Base-by-base conservation (phyloP, 805 yeast genomes). In the Jamesozyma lodderae region DNA sequence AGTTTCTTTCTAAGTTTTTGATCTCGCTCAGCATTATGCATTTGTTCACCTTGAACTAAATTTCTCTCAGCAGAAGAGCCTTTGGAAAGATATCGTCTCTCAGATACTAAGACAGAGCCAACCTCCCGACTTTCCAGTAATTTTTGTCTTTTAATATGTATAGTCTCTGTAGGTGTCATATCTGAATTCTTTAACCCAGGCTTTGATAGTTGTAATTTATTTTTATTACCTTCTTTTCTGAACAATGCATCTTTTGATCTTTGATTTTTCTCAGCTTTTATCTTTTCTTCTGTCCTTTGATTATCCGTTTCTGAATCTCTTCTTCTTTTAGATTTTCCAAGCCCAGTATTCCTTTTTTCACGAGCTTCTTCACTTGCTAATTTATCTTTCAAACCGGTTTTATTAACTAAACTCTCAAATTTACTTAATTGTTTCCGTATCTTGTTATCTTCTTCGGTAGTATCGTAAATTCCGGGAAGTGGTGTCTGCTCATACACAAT, bases 401-500 rank as follows among this genome's bases (percentile, higher is more conserved):
- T 53, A 2, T 65, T 58, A 0, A 77, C 75, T 4, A 52, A 48
- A 6, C 50, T 55, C 38, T 69, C 72, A 57, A 75, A 82, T 15
- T 53, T 57, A 1, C 42, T 43, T 31, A 66, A 57, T 1, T 65
- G 69, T 6, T 41, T 41, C 2, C 51, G 52, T 41, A 78, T 75
- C 3, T 46, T 43, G 11, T 48, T 49, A 11, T 60, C 59, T 54
- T 88, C 96, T n/a, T 70, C 74, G 0, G 66, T 50, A 0, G 78
- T 75, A 50, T 82, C 88, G 54, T 79, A 83, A 16, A 74, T 59
- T 0, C 95, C 96, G 0, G 62, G 65, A 4, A 68, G 70, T 0
- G 94, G 90, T 13, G 59, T 60, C 42, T 75, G 78, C 50, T 87
- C 92, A 50, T 82, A 81, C 0, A 90, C 85, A 8, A 88, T 75